Evolutionary conservation across 257 asterid species (phyloP), one percentile per base, ranked within the genome.

Genomic region (Solanum okadae): DNA sequence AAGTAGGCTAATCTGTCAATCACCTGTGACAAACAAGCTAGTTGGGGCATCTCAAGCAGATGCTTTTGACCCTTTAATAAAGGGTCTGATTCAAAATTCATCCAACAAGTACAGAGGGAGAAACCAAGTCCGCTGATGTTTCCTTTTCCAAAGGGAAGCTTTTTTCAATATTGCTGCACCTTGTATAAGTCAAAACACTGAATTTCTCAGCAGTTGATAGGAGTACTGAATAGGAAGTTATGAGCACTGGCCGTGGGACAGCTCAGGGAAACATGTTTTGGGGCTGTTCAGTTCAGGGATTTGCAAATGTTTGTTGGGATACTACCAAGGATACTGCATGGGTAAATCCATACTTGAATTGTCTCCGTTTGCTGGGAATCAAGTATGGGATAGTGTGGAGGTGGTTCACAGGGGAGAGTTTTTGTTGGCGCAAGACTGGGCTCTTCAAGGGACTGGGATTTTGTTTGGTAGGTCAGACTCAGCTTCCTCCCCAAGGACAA

Each of bases 101-200:
- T 93, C 98, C 13, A 90, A 29, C 97, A 13, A 92, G 98, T 59
- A 94, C 95, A 52, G 97, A 93, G 89, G 95, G 95, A 35, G 98
- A 94, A 88, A 96, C 95, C 1, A 93, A 87, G 84, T 79, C 92
- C 27, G 86, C 75, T 68, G 88, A 89, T 40, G 93, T 91, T 35
- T 91, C 94, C 3, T 89, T 89, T 84, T 40, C 49, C 90, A 87
- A 23, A 86, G 91, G 56, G 93, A 93, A 23, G 88, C 93, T 35
- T 93, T 93, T 89, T 91, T 96, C 68, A 95, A 92, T 75, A 73
- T 88, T 40, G 91, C 92, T 20, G 88, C 91, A 35, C 89, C 93
- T 49, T 90, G 86, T 87, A 37, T 59, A 9, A 87, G 79, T 77
- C 96, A 89, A 86, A 92, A 91, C 67, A 79, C 89, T 89, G 90